These are phyloP conservation scores for Tilletia horrida DNA, from an alignment of 1,284 basidiomycete genomes.

Conservation along the genomic window DNA sequence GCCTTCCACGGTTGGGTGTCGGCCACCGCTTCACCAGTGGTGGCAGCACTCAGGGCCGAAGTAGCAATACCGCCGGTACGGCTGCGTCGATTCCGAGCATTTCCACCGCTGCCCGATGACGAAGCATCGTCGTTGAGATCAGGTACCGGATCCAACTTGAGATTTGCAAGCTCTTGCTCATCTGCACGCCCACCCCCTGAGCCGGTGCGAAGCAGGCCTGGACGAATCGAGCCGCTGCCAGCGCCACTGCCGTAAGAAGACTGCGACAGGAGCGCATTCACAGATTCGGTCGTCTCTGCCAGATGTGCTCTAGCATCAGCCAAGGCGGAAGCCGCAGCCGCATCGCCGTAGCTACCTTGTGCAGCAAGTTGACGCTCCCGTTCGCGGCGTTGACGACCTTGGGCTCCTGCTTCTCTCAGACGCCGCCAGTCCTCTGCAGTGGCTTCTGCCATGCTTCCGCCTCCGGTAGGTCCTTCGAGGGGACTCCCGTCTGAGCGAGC, in stretches of 20 bases:
- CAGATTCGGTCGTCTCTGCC: conserved; percentile 37
- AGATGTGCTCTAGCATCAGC: conserved; percentile 17
- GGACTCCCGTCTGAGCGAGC: neutral
- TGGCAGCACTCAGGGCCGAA: conserved; percentile 7
- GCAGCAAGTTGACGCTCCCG: conserved; percentile 18
- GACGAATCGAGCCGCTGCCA: neutral
- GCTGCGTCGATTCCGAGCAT: neutral
- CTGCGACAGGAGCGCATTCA: conserved; percentile 24
- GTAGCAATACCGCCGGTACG: neutral
- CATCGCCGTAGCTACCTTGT: neutral
- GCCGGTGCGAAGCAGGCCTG: neutral
- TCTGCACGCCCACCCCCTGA: conserved; percentile 23
- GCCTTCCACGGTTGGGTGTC: conserved; percentile 49
- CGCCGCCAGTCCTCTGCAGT: conserved; percentile 42
- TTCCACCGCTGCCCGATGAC: neutral
- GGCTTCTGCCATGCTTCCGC: conserved; percentile 5
- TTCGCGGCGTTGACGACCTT: conserved; percentile 37
- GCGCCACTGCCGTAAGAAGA: neutral
- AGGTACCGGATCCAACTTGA: conserved; percentile 32
- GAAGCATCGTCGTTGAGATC: conserved; percentile 30
- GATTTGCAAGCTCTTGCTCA: conserved; percentile 43
- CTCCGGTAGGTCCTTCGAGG: neutral
- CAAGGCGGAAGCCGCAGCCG: conserved; percentile 1
- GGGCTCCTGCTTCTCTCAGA: conserved; percentile 39
- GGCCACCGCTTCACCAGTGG: conserved; percentile 21